Evolutionary conservation across 202 grass and related monocot genomes (phyloP).

Genomic region (Schoenoplectus tabernaemontani): DNA sequence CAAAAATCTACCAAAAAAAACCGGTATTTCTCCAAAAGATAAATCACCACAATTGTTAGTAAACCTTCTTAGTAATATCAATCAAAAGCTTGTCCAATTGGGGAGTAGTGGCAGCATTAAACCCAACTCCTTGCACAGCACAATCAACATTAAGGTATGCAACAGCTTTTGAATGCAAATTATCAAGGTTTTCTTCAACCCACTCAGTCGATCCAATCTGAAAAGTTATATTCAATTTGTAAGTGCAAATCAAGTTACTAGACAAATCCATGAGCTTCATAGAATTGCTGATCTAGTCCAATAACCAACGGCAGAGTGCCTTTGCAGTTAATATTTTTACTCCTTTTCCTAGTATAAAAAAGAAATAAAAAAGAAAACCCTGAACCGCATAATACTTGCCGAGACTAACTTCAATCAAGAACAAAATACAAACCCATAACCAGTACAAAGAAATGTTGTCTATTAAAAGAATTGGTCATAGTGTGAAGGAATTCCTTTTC

Average conservation of each 20-base stretch:
- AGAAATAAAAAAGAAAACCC: no score
- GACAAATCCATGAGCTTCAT: not conserved
- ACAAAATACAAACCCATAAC: not conserved
- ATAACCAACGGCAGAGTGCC: not conserved
- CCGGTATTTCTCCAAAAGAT: not conserved
- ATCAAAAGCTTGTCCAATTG: conserved; percentile 79
- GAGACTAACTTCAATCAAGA: not conserved
- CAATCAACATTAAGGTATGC: conserved; percentile 95
- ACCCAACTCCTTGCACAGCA: conserved; percentile 78
- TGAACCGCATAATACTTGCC: not conserved
- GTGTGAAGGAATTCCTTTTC: not conserved
- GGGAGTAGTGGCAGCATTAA: conserved; percentile 72
- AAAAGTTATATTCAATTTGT: conserved; percentile 32
- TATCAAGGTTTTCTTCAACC: conserved; percentile 83
- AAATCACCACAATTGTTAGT: not conserved
- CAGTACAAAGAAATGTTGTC: not conserved
- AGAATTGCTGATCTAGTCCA: not conserved
- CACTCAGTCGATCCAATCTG: conserved; percentile 94
- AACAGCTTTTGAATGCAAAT: conserved; percentile 77
- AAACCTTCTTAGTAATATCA: conserved; percentile 66
- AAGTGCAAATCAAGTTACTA: not conserved
- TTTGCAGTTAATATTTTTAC: not conserved
- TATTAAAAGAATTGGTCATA: not conserved
- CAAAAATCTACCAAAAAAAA: not conserved
- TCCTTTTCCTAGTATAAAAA: not conserved